Evolutionary conservation across 495 filamentous ascomycete species (phyloP), one percentile per base, ranked within the genome.

Genomic region (Daldinia concentrica): DNA sequence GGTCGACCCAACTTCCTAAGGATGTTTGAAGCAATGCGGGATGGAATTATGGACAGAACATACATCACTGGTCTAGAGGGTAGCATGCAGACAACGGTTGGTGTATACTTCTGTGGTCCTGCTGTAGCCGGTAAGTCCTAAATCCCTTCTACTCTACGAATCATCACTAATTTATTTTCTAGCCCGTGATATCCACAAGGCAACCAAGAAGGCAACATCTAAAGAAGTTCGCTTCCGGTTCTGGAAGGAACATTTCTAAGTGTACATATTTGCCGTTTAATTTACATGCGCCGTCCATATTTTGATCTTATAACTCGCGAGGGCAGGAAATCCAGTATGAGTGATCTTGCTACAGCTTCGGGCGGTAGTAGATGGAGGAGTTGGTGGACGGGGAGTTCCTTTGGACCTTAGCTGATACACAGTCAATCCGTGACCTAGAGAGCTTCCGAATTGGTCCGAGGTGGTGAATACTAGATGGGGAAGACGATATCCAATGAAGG

Each of bases 41-140:
- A 95, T 58, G 96, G 95, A 19, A 93, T 99, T 60, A 73, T 92
- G 34, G 87, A 96, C 77, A 86, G 92, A 65, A 91, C 88, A 1
- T 99, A 99, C 74, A 88, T 99, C 76, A 83, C 84, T 62, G 95
- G 93, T 12, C 77, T 98, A 32, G 91, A 95, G 72, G 86, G 87
- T 48, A 87, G 84, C 66, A 82, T 89, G 76, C 85, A 86, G 70
- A 95, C 93, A 6, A 91, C 97, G 48, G 91, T 99, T 24, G 95
- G 95, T 79, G 95, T 99, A 41, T 99, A 99, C 80, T 98, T 99
- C 83, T 99, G 95, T 77, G 94, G 94, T 59, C 83, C 83, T 52
- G 81, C 83, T 15, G 81, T 73, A 77, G 83, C 83, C 60, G 83
- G 83, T 85, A 78, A 77, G 82, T 81, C 32, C 1, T 6, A 12